Base-by-base conservation (phyloP, 2,329 filamentous ascomycete genomes). In the Myriosclerotinia curreyana region DNA sequence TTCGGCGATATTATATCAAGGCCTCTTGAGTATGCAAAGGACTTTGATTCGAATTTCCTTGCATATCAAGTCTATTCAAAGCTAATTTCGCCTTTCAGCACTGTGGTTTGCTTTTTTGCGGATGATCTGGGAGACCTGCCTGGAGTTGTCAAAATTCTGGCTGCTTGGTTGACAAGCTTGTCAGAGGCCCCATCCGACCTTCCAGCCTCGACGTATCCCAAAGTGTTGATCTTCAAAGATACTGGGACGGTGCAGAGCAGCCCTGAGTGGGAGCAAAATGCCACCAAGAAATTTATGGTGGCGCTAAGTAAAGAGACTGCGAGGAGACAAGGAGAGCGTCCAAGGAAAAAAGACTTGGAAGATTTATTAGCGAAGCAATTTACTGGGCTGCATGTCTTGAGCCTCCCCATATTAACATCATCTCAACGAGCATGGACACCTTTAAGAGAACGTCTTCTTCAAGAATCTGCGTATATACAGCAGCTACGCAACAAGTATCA, bases 201-300 rank as follows among this genome's bases (percentile, higher is more conserved):
- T 54, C 34, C 28, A 38, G 7, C n/a, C 31, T 54, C 28, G 20
- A 36, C 17, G 17, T 22, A 36, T n/a, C 28, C 28, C 2, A 54
- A 54, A 17, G 22, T 54, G 31, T 54, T 54, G 5, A 54, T 54
- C 51, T 54, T 54, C 5, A 54, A 54, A 54, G n/a, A 20, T 17
- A 54, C 9, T 36, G 12, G 8, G 36, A 7, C 11, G 36, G 31
- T 36, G 3, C 15, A 20, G 17, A 38, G 14, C 38, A 20, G n/a
- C 5, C 31, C 5, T 36, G 17, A 54, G 4, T 54, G 20, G 20
- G 51, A 54, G 34, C n/a, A 54, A 28, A 20, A 28, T 20, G 22
- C 17, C 38, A 54, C 28, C 17, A 54, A 40, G 51, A 54, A 5
- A 38, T 54, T 54, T 28, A 14, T 54, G 2, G n/a, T 36, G 4